Percentiles rank a stretch among this genome's conserved stretches.
These are phyloP conservation scores for Scheffersomyces amazonensis DNA, from an alignment of 805 yeast genomes.

Conservation along the genomic window DNA sequence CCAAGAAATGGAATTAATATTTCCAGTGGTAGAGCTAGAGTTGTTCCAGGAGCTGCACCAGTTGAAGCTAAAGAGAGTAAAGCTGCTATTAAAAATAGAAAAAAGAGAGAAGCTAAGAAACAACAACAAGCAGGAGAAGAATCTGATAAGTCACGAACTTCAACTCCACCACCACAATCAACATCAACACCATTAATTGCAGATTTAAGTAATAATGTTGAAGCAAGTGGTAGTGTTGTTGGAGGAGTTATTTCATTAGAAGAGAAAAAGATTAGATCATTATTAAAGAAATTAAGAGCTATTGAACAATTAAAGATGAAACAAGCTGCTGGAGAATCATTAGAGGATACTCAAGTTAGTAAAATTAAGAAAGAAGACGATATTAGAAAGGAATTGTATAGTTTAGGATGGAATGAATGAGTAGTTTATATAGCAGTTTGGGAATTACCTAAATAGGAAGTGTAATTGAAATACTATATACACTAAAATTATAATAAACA, in stretches of 20 bases:
- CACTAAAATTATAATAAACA: too few species aligned
- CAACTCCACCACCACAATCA: slow-evolving; percentile 3
- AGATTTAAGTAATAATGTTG: slow-evolving; percentile 23
- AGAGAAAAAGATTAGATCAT: slow-evolving; percentile 87
- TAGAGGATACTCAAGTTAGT: slow-evolving; percentile 90
- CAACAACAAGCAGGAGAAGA: slow-evolving; percentile 11
- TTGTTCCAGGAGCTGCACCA: slow-evolving; percentile 59
- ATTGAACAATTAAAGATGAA: slow-evolving; percentile 86
- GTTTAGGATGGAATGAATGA: slow-evolving; percentile 63
- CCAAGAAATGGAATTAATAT: slow-evolving; percentile 17
- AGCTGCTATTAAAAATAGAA: slow-evolving; percentile 69
- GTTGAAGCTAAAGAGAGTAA: slow-evolving; percentile 48
- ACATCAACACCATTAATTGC: slow-evolving; percentile 5
- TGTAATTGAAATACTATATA: too few species aligned
- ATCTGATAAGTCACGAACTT: slow-evolving; percentile 1
- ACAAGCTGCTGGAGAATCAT: slow-evolving; percentile 75
- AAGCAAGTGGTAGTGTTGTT: slow-evolving; percentile 38
- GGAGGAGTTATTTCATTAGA: slow-evolving; percentile 73
- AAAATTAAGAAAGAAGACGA: slow-evolving; percentile 85
- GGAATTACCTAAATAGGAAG: neutral
- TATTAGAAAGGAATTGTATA: slow-evolving; percentile 68
- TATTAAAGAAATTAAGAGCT: slow-evolving; percentile 93
- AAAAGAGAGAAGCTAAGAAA: slow-evolving; percentile 67
- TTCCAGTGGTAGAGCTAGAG: slow-evolving; percentile 27
- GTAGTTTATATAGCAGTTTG: neutral